These are phyloP conservation scores for Striga asiatica DNA, from an alignment of 257 asterid genomes.

Conservation along the genomic window DNA sequence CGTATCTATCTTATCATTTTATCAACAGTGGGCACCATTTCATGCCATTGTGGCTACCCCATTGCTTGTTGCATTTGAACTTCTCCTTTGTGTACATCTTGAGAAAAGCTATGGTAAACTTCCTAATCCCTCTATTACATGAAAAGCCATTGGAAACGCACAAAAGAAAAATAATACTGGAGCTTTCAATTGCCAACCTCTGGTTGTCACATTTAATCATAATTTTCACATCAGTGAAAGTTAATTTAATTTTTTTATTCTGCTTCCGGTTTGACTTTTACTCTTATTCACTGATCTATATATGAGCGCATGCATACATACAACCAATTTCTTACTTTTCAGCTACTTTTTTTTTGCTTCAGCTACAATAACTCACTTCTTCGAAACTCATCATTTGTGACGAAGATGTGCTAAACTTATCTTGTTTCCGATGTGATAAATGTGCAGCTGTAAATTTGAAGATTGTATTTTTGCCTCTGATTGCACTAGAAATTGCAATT, in stretches of 20 bases:
- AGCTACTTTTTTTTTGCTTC: too few species aligned
- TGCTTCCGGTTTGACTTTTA: not conserved
- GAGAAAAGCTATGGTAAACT: slow-evolving; percentile 47
- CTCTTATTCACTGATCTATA: not conserved
- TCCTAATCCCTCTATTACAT: slow-evolving; percentile 12
- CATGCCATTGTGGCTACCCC: slow-evolving; percentile 85
- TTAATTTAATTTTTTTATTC: not conserved
- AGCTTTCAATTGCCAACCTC: not conserved
- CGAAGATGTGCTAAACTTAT: too few species aligned
- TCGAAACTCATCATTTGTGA: too few species aligned
- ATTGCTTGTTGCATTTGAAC: slow-evolving; percentile 85
- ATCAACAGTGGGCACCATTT: slow-evolving; percentile 87
- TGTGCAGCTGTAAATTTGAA: slow-evolving; percentile 80
- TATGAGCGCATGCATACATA: too few species aligned
- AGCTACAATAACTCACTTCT: not conserved
- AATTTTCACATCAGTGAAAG: not conserved
- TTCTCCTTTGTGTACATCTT: slow-evolving; percentile 79
- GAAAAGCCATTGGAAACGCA: not conserved
- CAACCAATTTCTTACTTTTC: too few species aligned
- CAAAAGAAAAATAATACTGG: not conserved
- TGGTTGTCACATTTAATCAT: not conserved
- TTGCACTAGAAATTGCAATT: slow-evolving; percentile 74
- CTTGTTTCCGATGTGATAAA: slow-evolving; percentile 19
- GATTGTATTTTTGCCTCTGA: slow-evolving; percentile 83
- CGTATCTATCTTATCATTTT: slow-evolving; percentile 13